Evolutionary conservation across 2,329 filamentous ascomycete species (phyloP).

Genomic region (Huntiella moniliformis): DNA sequence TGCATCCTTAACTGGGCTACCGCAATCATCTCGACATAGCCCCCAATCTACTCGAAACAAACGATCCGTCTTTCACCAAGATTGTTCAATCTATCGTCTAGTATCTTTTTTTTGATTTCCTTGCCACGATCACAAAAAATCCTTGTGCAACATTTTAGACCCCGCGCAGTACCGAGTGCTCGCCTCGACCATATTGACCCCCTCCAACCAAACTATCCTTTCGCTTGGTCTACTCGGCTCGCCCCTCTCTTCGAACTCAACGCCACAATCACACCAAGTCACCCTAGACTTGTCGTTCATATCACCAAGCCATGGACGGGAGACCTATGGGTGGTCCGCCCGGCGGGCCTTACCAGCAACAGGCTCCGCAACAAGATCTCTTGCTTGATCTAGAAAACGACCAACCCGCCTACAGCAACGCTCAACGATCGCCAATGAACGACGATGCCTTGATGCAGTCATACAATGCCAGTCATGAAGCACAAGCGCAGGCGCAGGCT

Average conservation of each 20-base stretch:
- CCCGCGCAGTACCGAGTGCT: too few species aligned
- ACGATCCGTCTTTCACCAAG: too few species aligned
- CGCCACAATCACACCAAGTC: slow-evolving; percentile 21
- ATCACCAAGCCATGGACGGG: slow-evolving; percentile 34
- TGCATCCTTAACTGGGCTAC: too few species aligned
- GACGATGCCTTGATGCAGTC: slow-evolving; percentile 64
- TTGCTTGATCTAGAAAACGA: slow-evolving; percentile 58
- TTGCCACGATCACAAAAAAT: too few species aligned
- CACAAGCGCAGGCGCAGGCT: slow-evolving; percentile 2
- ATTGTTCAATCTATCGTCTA: too few species aligned
- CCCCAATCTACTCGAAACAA: too few species aligned
- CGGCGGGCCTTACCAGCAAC: slow-evolving; percentile 22
- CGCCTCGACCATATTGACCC: too few species aligned
- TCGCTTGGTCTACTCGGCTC: too few species aligned
- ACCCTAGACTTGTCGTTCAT: neutral
- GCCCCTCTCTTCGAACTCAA: slow-evolving; percentile 12
- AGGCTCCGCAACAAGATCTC: slow-evolving; percentile 34
- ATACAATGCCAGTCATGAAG: slow-evolving; percentile 31
- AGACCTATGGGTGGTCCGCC: slow-evolving; percentile 30
- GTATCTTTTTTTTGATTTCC: too few species aligned
- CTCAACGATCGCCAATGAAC: slow-evolving; percentile 58
- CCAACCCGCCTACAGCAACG: slow-evolving; percentile 52
- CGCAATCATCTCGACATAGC: too few species aligned
- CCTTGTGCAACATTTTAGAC: too few species aligned
- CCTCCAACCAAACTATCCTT: too few species aligned